Base-by-base conservation (phyloP, 2,329 filamentous ascomycete genomes). In the Exophiala oligosperma region DNA sequence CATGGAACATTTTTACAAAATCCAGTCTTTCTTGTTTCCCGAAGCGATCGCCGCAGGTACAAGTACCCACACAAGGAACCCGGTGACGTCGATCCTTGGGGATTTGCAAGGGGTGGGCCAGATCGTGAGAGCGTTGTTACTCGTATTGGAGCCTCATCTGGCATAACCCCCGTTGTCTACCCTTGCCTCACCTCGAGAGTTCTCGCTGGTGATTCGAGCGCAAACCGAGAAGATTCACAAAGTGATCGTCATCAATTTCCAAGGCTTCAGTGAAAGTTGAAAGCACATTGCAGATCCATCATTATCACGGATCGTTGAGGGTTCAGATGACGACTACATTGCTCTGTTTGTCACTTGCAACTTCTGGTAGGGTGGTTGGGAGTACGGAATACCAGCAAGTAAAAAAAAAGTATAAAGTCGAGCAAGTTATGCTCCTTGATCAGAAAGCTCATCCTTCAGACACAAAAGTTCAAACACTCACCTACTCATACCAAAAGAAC, bases 41-140 rank as follows among this genome's bases (percentile, higher is more conserved):
- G 37, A 35, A 49, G 49, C 57, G 57, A 60, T 60, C 57, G 52
- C 51, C 53, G 57, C 57, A 60, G 53, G 56, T 59, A 54, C 56
- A n/a, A 24, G 28, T 32, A 35, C n/a, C 12, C 24, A 26, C 35
- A 2, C 6, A 12, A 35, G 32, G 6, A 35, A 49, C n/a, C 17
- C 14, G 43, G 51, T 48, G 35, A 47, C 49, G 53, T 56, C 49
- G 57, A 60, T 56, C 53, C 37, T 41, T 32, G 41, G n/a, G 40
- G 17, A 17, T 17, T 32, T 17, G 44, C 23, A 29, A n/a, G 21
- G 40, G 26, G 26, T 7, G 7, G 26, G 26, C 26, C 26, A 28
- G 4, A 4, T 28, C 26, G 17, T 17, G 17, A 17, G 17, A 17
- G 17, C 17, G 17, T 28, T 28, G 26, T 28, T 43, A 14, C 26